A percentile compares a stretch with the other conserved stretches of the same genome.
Conservation (phyloP, 208 protist genomes). For the Zelonia costaricensis region DNA sequence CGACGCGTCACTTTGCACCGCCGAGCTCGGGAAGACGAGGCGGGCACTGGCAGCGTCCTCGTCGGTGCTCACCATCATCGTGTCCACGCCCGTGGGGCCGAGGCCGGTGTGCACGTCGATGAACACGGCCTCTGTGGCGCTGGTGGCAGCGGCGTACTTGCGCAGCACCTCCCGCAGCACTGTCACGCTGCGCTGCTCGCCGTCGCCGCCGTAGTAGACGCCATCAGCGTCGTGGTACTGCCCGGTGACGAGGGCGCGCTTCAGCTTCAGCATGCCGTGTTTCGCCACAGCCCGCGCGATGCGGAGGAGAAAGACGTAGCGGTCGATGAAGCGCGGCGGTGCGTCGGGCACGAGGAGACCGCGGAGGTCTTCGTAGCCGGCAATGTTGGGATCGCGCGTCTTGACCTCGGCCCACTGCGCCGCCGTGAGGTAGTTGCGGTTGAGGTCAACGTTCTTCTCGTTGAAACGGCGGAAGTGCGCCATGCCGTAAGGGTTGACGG, state of each 20-base stretch:
- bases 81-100: constrained; percentile 65
- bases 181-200: constrained; percentile 60
- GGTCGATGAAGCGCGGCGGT: constrained; percentile 69
- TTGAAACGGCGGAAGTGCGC: constrained; percentile 74
- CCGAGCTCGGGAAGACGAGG: constrained; percentile 38
- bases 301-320: constrained; percentile 58
- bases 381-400: constrained; percentile 36
- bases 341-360: constrained; percentile 24
- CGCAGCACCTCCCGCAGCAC: constrained; percentile 56
- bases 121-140: constrained; percentile 48
- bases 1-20: constrained; percentile 33
- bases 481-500: constrained; percentile 89
- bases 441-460: constrained; percentile 88
- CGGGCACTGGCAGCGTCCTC: constrained; percentile 23
- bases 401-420: constrained; percentile 57
- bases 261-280: constrained; percentile 47
- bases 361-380: constrained; percentile 52
- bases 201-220: constrained; percentile 73
- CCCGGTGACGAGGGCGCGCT: constrained; percentile 54
- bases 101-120: constrained; percentile 80
- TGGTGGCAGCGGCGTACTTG: constrained; percentile 22
- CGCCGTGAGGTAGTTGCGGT: constrained; percentile 72
- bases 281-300: constrained; percentile 26
- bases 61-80: constrained; percentile 54
- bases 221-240: constrained; percentile 77